phyloP scores from a whole-genome alignment of 1,284 basidiomycete species.

The Puccinia sorghi region DNA sequence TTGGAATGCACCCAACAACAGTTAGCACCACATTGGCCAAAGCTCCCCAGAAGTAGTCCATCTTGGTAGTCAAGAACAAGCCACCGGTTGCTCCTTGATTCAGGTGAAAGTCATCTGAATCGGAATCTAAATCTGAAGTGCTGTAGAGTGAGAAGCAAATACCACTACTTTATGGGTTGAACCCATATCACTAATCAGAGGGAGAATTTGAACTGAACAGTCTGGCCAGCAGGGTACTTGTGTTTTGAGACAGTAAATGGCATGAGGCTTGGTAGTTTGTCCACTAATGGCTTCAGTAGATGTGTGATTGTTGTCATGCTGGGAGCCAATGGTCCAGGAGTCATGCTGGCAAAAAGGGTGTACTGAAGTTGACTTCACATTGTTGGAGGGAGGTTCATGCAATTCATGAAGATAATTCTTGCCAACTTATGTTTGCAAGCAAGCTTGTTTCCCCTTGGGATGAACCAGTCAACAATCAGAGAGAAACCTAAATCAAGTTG shows the following conservation, averaged over 20 bases:
- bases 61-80: constrained; percentile 15
- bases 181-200: constrained; percentile 14
- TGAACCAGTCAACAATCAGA: constrained; percentile 36
- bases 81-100: constrained; percentile 11
- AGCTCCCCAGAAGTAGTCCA: not conserved
- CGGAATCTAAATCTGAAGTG: not conserved
- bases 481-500: constrained; percentile 10
- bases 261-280: not conserved
- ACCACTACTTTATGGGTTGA: constrained; percentile 33
- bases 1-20: constrained; percentile 10
- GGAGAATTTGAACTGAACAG: not conserved
- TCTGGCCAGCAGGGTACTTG: not conserved
- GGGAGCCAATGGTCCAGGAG: not conserved
- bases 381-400: constrained; percentile 16
- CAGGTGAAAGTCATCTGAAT: constrained; percentile 21
- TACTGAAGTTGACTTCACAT: not conserved
- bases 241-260: not conserved
- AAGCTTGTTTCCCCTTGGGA: constrained; percentile 12
- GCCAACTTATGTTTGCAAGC: not conserved
- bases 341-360: not conserved
- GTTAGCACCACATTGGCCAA: constrained; percentile 7
- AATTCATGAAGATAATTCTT: constrained; percentile 5
- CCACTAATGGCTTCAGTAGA: not conserved
- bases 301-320: constrained; percentile 17
- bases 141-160: constrained; percentile 24